Evolutionary conservation across 345 rosid species (phyloP).

Genomic region (Eucalyptus paniculata): DNA sequence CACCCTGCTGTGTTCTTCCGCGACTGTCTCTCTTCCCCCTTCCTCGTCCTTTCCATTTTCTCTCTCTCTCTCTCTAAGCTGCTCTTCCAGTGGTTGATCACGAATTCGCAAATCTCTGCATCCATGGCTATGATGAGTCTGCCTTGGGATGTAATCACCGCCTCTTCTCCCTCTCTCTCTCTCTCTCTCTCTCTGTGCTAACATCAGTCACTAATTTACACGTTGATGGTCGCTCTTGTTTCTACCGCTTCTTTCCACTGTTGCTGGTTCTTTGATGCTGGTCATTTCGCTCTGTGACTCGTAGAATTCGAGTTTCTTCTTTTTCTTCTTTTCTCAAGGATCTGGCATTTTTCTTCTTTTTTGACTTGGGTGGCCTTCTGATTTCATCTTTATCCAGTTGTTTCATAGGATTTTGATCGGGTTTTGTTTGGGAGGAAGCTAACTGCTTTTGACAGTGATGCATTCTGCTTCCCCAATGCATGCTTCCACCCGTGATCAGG

Average conservation of each 20-base stretch:
- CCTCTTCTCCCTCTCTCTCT: not conserved
- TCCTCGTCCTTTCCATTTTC: not conserved
- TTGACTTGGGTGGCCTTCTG: not conserved
- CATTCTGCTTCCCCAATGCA: not conserved
- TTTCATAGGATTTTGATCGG: slow-evolving; percentile 8
- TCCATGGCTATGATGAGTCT: not conserved
- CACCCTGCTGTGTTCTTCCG: not conserved
- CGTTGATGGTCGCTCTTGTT: not conserved
- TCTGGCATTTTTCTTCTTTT: not conserved
- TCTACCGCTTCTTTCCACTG: not conserved
- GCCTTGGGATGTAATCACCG: not conserved
- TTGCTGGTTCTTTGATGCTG: not conserved
- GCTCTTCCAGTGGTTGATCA: not conserved
- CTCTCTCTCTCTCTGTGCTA: not conserved
- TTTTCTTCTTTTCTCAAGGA: not conserved
- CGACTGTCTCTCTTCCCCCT: not conserved
- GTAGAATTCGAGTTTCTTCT: not conserved
- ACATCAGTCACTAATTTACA: not conserved
- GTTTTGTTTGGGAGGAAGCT: not conserved
- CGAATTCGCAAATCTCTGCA: not conserved
- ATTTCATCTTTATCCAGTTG: slow-evolving; percentile 1
- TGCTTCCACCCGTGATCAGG: not conserved
- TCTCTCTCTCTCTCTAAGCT: not conserved
- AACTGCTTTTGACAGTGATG: not conserved
- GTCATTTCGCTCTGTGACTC: not conserved